A percentile compares a stretch with the other conserved stretches of the same genome.
Conservation (phyloP, 139 green algal genomes). For the Diplosphaera chodatii region DNA sequence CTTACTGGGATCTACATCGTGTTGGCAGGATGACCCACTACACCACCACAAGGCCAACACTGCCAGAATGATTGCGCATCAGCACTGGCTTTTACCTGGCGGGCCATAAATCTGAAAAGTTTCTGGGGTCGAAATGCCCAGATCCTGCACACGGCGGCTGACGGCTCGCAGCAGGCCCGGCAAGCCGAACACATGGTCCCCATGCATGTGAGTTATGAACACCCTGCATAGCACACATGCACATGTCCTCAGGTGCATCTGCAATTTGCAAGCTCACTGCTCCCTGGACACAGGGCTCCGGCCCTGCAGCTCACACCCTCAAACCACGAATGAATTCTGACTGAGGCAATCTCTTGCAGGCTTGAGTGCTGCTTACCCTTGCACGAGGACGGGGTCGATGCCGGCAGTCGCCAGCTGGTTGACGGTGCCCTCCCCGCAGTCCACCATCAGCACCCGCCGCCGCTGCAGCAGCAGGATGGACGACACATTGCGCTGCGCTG, state of each 20-base stretch:
- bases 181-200: constrained; percentile 94
- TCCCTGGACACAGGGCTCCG: too few species aligned
- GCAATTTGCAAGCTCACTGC: too few species aligned
- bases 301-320: too few species aligned
- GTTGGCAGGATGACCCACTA: too few species aligned
- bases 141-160: background rate
- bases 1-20: too few species aligned
- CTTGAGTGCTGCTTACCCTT: too few species aligned
- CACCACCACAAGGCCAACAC: too few species aligned
- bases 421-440: constrained; percentile 82
- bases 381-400: constrained; percentile 32
- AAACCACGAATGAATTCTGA: too few species aligned
- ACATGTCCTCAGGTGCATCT: too few species aligned
- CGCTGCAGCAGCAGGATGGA: constrained; percentile 52
- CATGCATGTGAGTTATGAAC: constrained; percentile 93
- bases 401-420: constrained; percentile 22
- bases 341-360: too few species aligned
- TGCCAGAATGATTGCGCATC: too few species aligned
- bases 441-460: constrained; percentile 62
- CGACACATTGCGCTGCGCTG: constrained; percentile 74
- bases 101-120: background rate
- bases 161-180: constrained; percentile 37
- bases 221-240: constrained; percentile 50
- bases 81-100: too few species aligned
- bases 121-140: background rate